Percentiles rank a stretch among this genome's conserved stretches.
Conservation (phyloP, 2,329 filamentous ascomycete genomes). For the Onygena corvina region DNA sequence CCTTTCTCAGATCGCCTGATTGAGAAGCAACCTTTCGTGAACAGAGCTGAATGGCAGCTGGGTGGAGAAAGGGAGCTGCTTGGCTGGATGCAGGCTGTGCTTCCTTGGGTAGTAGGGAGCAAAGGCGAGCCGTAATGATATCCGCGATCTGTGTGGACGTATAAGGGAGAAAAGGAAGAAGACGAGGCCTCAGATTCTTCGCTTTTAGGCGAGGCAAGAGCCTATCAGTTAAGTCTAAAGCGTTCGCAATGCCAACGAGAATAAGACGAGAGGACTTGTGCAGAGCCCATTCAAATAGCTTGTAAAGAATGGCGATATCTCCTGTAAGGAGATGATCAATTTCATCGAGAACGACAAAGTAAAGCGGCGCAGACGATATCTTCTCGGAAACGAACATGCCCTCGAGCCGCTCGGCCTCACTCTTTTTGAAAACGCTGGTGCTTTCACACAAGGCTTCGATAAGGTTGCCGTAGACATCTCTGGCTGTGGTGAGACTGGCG, state of each 20-base stretch:
- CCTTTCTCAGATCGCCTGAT: conserved; percentile 86
- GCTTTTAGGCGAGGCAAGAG: conserved; percentile 89
- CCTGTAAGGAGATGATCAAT: conserved; percentile 87
- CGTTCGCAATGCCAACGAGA: conserved; percentile 73
- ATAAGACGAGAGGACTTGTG: conserved; percentile 59
- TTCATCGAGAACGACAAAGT: conserved; percentile 83
- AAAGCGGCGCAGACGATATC: conserved; percentile 44
- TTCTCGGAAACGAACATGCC: conserved; percentile 57
- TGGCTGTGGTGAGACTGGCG: conserved; percentile 85
- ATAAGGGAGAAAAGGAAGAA: conserved; percentile 89
- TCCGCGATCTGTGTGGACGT: conserved; percentile 73
- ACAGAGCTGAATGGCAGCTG: conserved; percentile 84
- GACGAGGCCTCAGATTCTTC: conserved; percentile 75
- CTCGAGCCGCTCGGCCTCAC: conserved; percentile 57
- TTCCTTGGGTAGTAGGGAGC: conserved; percentile 50
- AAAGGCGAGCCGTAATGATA: conserved; percentile 74
- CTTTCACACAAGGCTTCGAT: conserved; percentile 56
- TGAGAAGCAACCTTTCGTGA: conserved; percentile 90
- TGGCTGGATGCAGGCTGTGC: conserved; percentile 29
- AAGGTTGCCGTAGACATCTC: conserved; percentile 71
- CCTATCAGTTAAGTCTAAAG: conserved; percentile 85
- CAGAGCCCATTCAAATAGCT: conserved; percentile 92
- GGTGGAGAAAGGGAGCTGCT: conserved; percentile 77
- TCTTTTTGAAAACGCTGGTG: conserved; percentile 50
- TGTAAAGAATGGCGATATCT: conserved; percentile 79